Conservation (phyloP, 2,329 filamentous ascomycete genomes). For the Intubia oerlemansii region DNA sequence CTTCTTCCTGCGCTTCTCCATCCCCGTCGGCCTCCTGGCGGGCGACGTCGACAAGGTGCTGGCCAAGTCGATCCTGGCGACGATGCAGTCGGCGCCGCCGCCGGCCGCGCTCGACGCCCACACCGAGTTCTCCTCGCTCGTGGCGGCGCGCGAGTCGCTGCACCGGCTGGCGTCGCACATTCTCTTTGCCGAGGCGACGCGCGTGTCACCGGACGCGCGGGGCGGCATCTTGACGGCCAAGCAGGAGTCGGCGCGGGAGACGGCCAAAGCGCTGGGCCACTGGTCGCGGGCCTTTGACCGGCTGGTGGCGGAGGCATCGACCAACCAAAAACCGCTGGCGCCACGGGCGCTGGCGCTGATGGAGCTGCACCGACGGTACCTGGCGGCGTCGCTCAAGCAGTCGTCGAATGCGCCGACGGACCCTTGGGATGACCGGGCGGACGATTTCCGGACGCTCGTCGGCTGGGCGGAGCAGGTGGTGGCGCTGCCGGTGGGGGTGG, state of each 20-base stretch:
- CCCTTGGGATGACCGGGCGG: not conserved
- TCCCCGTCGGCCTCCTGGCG: conserved; percentile 4
- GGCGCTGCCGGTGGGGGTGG: too few species aligned
- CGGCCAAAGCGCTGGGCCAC: not conserved
- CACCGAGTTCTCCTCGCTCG: conserved; percentile 1
- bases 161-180: conserved; percentile 2
- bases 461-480: conserved; percentile 1
- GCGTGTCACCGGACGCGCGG: too few species aligned
- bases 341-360: conserved; percentile 1
- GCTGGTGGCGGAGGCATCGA: not conserved
- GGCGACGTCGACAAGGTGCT: conserved; percentile 2
- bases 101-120: not conserved
- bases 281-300: conserved; percentile 2
- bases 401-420: not conserved
- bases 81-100: not conserved
- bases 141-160: conserved; percentile 2
- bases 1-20: conserved; percentile 4
- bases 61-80: not conserved
- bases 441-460: not conserved
- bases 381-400: conserved; percentile 2
- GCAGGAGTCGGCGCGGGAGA: not conserved
- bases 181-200: conserved; percentile 1
- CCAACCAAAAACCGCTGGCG: not conserved
- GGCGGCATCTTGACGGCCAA: too few species aligned
- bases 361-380: conserved; percentile 2